Evolutionary conservation across 805 yeast genomes (phyloP).

Genomic region (Nakazawaea ishiwadae): DNA sequence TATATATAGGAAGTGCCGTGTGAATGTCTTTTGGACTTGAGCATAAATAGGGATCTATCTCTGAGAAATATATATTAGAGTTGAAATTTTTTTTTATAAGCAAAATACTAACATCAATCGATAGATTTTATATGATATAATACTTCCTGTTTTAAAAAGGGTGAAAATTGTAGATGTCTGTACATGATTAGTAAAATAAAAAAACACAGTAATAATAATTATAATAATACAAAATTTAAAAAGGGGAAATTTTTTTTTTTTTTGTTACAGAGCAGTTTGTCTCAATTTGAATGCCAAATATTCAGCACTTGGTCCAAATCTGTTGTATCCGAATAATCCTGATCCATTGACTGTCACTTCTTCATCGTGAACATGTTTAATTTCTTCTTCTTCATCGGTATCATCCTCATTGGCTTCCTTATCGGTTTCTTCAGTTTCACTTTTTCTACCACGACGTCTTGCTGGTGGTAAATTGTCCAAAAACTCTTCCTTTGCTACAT

Average conservation of each 20-base stretch:
- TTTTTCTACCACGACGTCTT: slow-evolving; percentile 21
- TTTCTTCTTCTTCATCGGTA: slow-evolving; percentile 13
- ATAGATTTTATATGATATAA: background rate
- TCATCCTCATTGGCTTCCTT: slow-evolving; percentile 10
- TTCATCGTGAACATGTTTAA: slow-evolving; percentile 7
- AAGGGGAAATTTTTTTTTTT: no score
- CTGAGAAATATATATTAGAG: background rate
- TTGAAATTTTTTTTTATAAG: background rate
- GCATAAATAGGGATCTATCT: slow-evolving; percentile 11
- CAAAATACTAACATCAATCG: background rate
- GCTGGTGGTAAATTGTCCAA: background rate
- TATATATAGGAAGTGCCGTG: slow-evolving; percentile 14
- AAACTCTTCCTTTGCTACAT: background rate
- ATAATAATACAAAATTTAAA: background rate
- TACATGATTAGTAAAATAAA: no score
- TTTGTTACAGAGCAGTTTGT: background rate
- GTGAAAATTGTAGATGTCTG: no score
- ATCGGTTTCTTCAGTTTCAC: slow-evolving; percentile 21
- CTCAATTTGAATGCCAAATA: slow-evolving; percentile 58
- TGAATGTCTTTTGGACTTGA: slow-evolving; percentile 12
- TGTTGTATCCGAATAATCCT: slow-evolving; percentile 25
- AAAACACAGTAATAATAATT: no score
- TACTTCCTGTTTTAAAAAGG: no score
- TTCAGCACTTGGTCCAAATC: slow-evolving; percentile 67
- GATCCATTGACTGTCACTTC: slow-evolving; percentile 18